Evolutionary conservation across 176 grass and related monocot species (phyloP), one percentile per base, ranked within the genome.

Genomic region (Echinochloa phyllopogon): DNA sequence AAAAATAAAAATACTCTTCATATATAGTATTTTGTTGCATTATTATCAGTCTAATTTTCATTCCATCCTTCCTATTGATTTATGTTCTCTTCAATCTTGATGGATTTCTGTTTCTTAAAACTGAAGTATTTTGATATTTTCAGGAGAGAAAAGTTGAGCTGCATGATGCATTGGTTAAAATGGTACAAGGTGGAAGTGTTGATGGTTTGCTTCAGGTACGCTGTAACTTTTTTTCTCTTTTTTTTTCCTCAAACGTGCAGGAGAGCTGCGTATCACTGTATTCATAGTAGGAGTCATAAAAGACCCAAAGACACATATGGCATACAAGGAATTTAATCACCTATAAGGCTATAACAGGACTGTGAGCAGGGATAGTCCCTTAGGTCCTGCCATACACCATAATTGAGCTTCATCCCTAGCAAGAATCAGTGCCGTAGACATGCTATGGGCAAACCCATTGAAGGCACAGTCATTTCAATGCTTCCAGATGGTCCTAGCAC

Each of bases 161-260:
- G 75, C 82, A 94, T 85, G 93, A 94, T 77, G 96, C 96, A 49
- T 81, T 99, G 69, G 50, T 89, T 91, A 99, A 99, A 92, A 99
- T 99, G 93, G 94, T 96, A 86, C 93, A 99, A 91, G 93, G 96
- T 82, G 90, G 96, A 59, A 99, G 89, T 84, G 90, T 91, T 89
- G 96, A 99, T 94, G 96, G 96, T 71, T 87, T 99, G 74, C 96
- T 99, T 88, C 96, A 99, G 96, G 96, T 99, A 86, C 40, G 55
- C 57, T 86, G 52, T 84, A 71, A 52, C 75, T 74, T 33, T 33
- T 33, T 33, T 33, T 33, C 29, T 33, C 29, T 33, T 33, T 77
- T 58, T 58, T 10, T 1, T n/a, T 10, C 11, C 8, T 47, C 45
- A 10, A 47, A 47, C 11, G 11, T 10, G 45, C 45, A 8, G 6